phyloP scores from a whole-genome alignment of 495 filamentous ascomycete genomes.

The Aspergillus haitiensis region DNA sequence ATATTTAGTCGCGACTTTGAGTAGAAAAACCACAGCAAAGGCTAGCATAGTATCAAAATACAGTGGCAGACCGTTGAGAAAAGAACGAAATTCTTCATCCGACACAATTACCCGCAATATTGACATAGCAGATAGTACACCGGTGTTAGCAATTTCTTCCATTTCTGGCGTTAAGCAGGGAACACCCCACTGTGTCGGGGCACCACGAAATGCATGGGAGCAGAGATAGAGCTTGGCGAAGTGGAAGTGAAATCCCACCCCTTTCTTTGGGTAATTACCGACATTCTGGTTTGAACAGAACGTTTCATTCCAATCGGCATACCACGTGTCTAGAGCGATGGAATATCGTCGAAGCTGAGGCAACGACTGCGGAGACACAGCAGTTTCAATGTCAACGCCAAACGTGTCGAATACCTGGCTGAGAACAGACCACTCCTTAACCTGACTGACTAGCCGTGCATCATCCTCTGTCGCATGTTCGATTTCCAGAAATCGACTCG shows the following conservation, averaged over 20 bases:
- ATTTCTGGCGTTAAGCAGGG: conserved; percentile 27
- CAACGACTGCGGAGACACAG: conserved; percentile 8
- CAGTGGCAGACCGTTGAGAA: conserved; percentile 34
- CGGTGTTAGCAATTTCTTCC: conserved; percentile 35
- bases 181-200: conserved; percentile 8
- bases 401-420: conserved; percentile 40
- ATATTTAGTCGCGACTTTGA: conserved; percentile 33
- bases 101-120: conserved; percentile 33
- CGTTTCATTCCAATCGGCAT: conserved; percentile 35
- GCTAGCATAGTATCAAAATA: conserved; percentile 42
- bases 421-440: conserved; percentile 36
- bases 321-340: conserved; percentile 34
- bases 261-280: conserved; percentile 34
- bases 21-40: conserved; percentile 38
- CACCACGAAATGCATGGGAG: conserved; percentile 38
- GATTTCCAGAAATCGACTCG: conserved; percentile 25
- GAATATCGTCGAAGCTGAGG: conserved; percentile 30
- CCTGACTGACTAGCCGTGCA: conserved; percentile 37
- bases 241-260: conserved; percentile 34
- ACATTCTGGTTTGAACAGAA: conserved; percentile 29
- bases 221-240: conserved; percentile 40
- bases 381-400: conserved; percentile 36
- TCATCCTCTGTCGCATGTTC: conserved; percentile 37
- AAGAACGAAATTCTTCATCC: conserved; percentile 32
- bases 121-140: conserved; percentile 33